Evolutionary conservation across 2,329 filamentous ascomycete genomes (phyloP), one percentile per base, ranked within the genome.

Genomic region (Penicillium decumbens): DNA sequence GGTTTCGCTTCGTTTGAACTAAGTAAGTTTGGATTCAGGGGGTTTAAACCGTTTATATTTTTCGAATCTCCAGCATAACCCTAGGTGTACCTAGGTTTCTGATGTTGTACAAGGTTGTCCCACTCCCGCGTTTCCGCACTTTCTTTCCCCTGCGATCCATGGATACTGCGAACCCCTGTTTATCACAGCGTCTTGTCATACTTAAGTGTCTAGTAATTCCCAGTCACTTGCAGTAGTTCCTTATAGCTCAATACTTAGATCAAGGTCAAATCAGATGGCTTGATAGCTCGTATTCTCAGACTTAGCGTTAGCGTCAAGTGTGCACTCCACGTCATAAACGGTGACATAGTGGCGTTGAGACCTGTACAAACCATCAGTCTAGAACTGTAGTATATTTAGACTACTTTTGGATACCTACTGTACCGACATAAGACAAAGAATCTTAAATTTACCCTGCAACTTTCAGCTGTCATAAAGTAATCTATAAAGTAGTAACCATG

Each of bases 271-370:
- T 9, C 4, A 8, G 37, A 13, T 39, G 25, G 38, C 27, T 37
- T 18, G 43, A 50, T 28, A 30, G 28, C 25, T 51, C 44, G 49
- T 15, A 32, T 47, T 41, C 47, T 49, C 35, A 29, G 42, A 15
- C 41, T 33, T 27, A 10, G 13, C 8, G 3, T 7, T 25, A 24
- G 28, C 35, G 37, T 9, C 37, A 24, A 28, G 38, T 23, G 23
- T 23, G 37, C 23, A n/a, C 23, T 40, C 38, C 38, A 40, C 12
- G 38, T 40, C 38, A 40, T 20, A 40, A 25, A n/a, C 23, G 3
- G 12, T 25, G 38, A 40, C 27, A 40, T 10, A 12, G 38, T 40
- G 23, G 38, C 38, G 23, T 27, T 24, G 23, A 27, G 23, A 40
- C 38, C 24, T 24, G 6, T 40, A 23, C 6, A 18, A 35, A 40